phyloP scores from a whole-genome alignment of 73 alveolate species.

The Strombidium stylifer region DNA sequence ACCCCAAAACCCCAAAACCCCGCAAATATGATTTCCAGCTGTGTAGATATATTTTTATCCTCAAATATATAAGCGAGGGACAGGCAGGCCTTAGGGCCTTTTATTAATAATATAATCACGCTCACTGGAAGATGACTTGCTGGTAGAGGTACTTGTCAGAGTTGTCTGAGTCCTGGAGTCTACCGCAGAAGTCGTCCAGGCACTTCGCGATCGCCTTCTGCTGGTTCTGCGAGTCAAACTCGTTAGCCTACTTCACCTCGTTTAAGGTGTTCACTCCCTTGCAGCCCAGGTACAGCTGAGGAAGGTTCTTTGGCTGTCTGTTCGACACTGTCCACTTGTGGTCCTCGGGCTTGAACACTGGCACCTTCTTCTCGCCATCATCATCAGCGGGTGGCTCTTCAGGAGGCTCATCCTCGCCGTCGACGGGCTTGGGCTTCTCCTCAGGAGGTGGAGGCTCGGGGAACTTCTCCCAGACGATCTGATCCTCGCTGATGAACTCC shows the following conservation, averaged over 20 bases:
- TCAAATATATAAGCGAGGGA: too few relatives aligned
- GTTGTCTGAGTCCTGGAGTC: slow-evolving; percentile 1
- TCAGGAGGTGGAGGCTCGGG: slow-evolving; percentile 50
- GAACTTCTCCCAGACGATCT: slow-evolving; percentile 58
- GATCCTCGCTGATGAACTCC: slow-evolving; percentile 47
- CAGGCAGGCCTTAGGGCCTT: too few relatives aligned
- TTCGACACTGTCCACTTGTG: slow-evolving; percentile 51
- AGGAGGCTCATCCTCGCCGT: slow-evolving; percentile 25
- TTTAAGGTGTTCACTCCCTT: slow-evolving; percentile 30
- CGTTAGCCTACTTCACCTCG: slow-evolving; percentile 40
- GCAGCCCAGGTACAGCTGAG: slow-evolving; percentile 28
- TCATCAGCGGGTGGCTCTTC: slow-evolving; percentile 46
- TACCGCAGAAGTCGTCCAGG: slow-evolving; percentile 48
- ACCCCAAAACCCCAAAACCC: too few relatives aligned
- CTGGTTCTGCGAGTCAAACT: background rate
- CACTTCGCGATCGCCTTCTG: slow-evolving; percentile 49
- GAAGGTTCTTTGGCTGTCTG: slow-evolving; percentile 55
- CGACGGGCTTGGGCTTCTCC: slow-evolving; percentile 38
- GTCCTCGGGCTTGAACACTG: slow-evolving; percentile 38
- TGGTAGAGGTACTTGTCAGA: slow-evolving; percentile 31
- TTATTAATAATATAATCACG: too few relatives aligned
- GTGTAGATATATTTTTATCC: too few relatives aligned
- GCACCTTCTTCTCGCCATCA: slow-evolving; percentile 33
- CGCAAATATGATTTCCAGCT: too few relatives aligned
- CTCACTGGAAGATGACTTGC: slow-evolving; percentile 12